Evolutionary conservation across 768 basidiomycete species (phyloP).

Genomic region (Mycena indigotica): DNA sequence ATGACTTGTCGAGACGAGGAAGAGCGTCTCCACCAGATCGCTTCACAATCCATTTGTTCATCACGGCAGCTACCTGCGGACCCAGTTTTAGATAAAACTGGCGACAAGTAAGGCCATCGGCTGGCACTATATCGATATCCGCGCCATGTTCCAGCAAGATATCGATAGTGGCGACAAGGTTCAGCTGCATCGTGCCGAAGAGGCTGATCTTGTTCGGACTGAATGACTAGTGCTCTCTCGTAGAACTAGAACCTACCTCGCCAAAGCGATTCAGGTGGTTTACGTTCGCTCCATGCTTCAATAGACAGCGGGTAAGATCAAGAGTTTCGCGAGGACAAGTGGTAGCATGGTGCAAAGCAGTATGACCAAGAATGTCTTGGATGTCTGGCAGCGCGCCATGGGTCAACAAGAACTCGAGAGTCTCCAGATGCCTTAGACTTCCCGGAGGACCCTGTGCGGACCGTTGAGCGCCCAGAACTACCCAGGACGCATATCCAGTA

Average conservation of each 20-base stretch:
- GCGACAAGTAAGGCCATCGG: conserved; percentile 25
- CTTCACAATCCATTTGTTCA: conserved; percentile 35
- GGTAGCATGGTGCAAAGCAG: conserved; percentile 51
- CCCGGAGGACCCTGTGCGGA: conserved; percentile 19
- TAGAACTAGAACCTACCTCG: too few species aligned
- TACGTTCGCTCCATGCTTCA: conserved; percentile 49
- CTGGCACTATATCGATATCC: conserved; percentile 42
- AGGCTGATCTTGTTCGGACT: too few species aligned
- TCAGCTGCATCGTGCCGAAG: conserved; percentile 21
- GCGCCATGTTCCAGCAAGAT: conserved; percentile 54
- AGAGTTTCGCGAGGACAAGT: conserved; percentile 26
- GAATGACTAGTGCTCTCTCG: too few species aligned
- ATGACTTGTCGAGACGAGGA: conserved; percentile 47
- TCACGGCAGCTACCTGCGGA: conserved; percentile 17
- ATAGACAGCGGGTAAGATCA: conserved; percentile 39
- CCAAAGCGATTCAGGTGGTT: conserved; percentile 54
- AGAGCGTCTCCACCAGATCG: conserved; percentile 43
- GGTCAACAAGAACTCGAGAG: conserved; percentile 44
- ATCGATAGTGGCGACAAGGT: conserved; percentile 38
- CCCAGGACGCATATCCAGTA: conserved; percentile 44
- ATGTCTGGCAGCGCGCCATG: conserved; percentile 42
- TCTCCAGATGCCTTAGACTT: conserved; percentile 33
- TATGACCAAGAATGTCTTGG: conserved; percentile 50
- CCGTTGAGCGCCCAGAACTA: conserved; percentile 45
- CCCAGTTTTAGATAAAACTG: conserved; percentile 11